phyloP scores from a whole-genome alignment of 78 protist species.

The Tieghemostelium lacteum region DNA sequence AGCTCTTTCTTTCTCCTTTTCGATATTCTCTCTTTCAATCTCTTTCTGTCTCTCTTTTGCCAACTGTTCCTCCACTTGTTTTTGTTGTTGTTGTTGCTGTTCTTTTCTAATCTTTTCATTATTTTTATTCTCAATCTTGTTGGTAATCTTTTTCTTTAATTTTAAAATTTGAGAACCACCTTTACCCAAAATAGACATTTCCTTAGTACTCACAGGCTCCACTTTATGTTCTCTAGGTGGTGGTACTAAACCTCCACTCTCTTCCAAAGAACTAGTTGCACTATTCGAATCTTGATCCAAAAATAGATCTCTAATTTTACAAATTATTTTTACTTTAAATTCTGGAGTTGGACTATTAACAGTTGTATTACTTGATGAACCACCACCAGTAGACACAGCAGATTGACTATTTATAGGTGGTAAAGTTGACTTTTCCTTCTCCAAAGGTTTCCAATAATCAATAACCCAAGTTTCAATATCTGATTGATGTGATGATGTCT shows the following conservation, averaged over 20 bases:
- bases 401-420: no score
- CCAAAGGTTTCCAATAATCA: constrained; percentile 35
- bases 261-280: background rate
- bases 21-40: constrained; percentile 42
- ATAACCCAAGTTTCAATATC: constrained; percentile 11
- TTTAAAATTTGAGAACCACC: constrained; percentile 68
- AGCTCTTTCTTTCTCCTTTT: constrained; percentile 57
- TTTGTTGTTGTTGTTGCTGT: constrained; percentile 1
- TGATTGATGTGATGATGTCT: background rate
- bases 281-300: constrained; percentile 60
- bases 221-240: constrained; percentile 6
- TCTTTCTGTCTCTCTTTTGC: constrained; percentile 55
- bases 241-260: background rate
- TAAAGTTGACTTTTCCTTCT: background rate
- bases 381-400: no score
- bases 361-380: background rate
- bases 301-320: constrained; percentile 38
- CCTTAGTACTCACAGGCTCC: constrained; percentile 21
- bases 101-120: background rate
- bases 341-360: constrained; percentile 23
- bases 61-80: constrained; percentile 45
- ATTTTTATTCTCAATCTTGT: constrained; percentile 22
- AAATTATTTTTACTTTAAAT: constrained; percentile 32
- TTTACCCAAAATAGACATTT: constrained; percentile 61
- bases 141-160: constrained; percentile 37